Evolutionary conservation across 345 rosid genomes (phyloP), one percentile per base, ranked within the genome.

Genomic region (Lumnitzera littorea): DNA sequence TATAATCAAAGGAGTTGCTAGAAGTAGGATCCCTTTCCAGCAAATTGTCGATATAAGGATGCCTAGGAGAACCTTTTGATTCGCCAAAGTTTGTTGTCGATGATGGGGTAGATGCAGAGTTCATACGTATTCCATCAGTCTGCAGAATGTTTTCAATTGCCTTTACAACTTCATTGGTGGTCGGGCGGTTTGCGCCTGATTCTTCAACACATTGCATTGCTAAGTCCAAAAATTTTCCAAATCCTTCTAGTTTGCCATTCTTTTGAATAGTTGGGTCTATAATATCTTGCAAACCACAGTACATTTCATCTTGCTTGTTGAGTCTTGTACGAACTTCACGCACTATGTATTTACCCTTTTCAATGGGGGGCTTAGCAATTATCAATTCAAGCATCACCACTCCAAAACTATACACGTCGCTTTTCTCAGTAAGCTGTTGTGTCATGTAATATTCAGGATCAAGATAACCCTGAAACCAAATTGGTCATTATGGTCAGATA

Each of bases 401-500:
- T 27, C 95, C 95, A 15, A 89, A 86, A 55, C 96, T 86, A 60
- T 84, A 89, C 11, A 89, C 96, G 24, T 89, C 96, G 11, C 96
- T 86, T 74, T 86, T 89, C 71, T 89, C 95, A 5, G 96, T 89
- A 62, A 89, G 72, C 68, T 86, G 89, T 53, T 89, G 96, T 6
- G 89, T 84, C 84, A 83, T 84, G 78, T 89, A 89, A 68, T 89
- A 89, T 63, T 89, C 96, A 15, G 96, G 96, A 81, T 89, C 96
- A 41, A 89, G 72, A 72, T 86, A 89, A 23, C 96, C 96, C 95
- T 89, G 83, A 72, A 65, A 59, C 43, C 43, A 36, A 9, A 36
- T 5, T 36, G 43, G 43, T 36, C 43, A 36, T 36, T 36, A 9
- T 9, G 7, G 10, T 36, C 11, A 36, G 43, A 36, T 4, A 36